Conservation (phyloP, 805 yeast genomes). For the Wickerhamomyces subpelliculosus region DNA sequence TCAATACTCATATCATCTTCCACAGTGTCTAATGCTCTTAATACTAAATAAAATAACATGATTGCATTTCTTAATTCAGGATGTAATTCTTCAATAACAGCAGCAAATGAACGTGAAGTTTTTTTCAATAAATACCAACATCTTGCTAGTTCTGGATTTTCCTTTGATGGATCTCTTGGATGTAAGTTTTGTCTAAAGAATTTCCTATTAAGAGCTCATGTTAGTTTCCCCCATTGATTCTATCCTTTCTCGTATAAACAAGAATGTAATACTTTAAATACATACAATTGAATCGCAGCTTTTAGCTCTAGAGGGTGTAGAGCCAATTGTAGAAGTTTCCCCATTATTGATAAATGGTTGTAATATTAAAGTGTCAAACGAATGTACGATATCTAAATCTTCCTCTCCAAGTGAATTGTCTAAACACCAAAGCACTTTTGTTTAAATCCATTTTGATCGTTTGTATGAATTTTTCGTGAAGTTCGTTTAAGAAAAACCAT, state of each 20-base stretch:
- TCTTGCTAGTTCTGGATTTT: constrained; percentile 39
- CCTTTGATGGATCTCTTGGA: constrained; percentile 28
- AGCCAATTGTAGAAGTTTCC: constrained; percentile 50
- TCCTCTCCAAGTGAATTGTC: too few relatives aligned
- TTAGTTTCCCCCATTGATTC: not conserved
- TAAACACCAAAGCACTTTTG: too few relatives aligned
- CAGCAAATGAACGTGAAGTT: constrained; percentile 91
- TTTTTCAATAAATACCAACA: constrained; percentile 61
- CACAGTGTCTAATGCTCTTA: constrained; percentile 90
- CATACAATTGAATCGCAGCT: constrained; percentile 57
- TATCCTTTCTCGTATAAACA: not conserved
- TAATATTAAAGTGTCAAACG: too few relatives aligned
- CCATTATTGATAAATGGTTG: too few relatives aligned
- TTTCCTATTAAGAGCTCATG: constrained; percentile 1
- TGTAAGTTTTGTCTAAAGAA: constrained; percentile 33
- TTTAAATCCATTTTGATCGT: too few relatives aligned
- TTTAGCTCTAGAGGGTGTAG: constrained; percentile 67
- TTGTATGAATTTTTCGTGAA: too few relatives aligned
- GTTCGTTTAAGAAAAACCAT: too few relatives aligned
- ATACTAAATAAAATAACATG: constrained; percentile 75
- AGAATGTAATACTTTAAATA: constrained; percentile 3
- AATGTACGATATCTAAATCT: too few relatives aligned
- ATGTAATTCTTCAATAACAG: constrained; percentile 84
- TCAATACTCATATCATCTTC: constrained; percentile 93
- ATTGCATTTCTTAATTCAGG: constrained; percentile 82